phyloP scores from a whole-genome alignment of 352 stramenopile genomes.

The Aphanomyces euteiches region DNA sequence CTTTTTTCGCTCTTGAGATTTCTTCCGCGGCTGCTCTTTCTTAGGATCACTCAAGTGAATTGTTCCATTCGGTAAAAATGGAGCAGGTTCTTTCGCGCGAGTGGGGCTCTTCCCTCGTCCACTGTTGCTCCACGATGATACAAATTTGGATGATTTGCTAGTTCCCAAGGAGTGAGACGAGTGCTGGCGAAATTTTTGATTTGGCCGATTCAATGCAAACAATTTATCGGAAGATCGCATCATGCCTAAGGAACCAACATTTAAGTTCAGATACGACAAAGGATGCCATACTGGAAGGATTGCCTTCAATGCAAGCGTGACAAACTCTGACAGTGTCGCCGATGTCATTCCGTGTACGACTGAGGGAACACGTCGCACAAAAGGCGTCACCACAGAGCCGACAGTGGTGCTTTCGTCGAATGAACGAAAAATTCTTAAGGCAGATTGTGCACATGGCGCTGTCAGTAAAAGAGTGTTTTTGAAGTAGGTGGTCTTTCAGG shows the following conservation, averaged over 20 bases:
- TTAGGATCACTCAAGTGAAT: neutral
- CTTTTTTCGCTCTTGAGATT: neutral
- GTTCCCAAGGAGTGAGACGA: neutral
- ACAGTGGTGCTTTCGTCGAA: conserved; percentile 73
- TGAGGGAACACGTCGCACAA: conserved; percentile 67
- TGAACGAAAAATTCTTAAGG: conserved; percentile 57
- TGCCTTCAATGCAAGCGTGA: conserved; percentile 25
- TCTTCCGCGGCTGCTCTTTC: conserved; percentile 5
- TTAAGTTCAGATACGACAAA: neutral
- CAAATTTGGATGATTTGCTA: neutral
- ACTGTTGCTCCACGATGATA: neutral
- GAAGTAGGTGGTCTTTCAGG: conserved; percentile 26
- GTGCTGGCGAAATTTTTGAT: neutral
- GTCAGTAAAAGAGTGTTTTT: conserved; percentile 16
- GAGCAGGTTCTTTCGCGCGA: neutral
- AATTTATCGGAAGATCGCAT: conserved; percentile 27
- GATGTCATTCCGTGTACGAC: conserved; percentile 11
- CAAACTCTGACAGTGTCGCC: conserved; percentile 26
- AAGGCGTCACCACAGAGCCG: conserved; percentile 68
- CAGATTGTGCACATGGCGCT: conserved; percentile 42
- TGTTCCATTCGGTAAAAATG: neutral
- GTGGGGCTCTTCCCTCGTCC: neutral
- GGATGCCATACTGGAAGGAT: conserved; percentile 16
- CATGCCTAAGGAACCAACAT: conserved; percentile 12
- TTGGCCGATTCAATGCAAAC: conserved; percentile 7